These are phyloP conservation scores for Fulvia fulva DNA, from an alignment of 2,329 filamentous ascomycete genomes.

Conservation along the genomic window DNA sequence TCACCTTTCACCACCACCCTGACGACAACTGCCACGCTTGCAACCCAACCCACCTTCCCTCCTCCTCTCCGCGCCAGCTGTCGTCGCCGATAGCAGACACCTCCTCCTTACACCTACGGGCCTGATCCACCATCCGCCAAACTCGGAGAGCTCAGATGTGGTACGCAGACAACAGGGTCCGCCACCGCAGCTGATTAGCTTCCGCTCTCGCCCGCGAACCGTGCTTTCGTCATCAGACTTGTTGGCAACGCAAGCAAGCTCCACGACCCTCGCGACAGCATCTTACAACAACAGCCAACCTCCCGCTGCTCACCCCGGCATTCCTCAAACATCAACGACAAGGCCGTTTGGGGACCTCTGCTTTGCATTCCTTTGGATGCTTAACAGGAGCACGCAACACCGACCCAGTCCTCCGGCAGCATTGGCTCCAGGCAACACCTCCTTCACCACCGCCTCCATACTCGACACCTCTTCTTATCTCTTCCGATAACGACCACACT, in stretches of 20 bases:
- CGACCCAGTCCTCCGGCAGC: constrained; percentile 19
- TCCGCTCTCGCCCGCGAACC: constrained; percentile 16
- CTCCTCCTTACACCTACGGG: background rate
- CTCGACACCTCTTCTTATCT: constrained; percentile 4
- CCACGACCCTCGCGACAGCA: constrained; percentile 9
- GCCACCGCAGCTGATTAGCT: constrained; percentile 14
- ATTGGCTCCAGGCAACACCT: constrained; percentile 9
- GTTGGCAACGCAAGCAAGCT: constrained; percentile 15
- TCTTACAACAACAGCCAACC: background rate
- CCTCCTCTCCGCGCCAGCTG: background rate
- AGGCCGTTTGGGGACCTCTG: constrained; percentile 9
- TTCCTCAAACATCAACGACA: constrained; percentile 6
- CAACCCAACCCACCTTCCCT: background rate
- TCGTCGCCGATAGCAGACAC: background rate
- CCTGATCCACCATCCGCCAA: background rate
- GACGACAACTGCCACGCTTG: background rate
- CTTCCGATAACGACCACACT: constrained; percentile 1
- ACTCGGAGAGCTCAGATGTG: constrained; percentile 14
- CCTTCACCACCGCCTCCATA: constrained; percentile 4
- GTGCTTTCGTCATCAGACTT: constrained; percentile 14
- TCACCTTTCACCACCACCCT: background rate
- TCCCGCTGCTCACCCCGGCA: background rate
- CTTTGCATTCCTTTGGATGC: constrained; percentile 21
- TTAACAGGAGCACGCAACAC: constrained; percentile 11
- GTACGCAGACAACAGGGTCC: constrained; percentile 16